A percentile compares a stretch with the other conserved stretches of the same genome.
phyloP scores from a whole-genome alignment of 2,329 filamentous ascomycete species.

The Xylaria sp. region DNA sequence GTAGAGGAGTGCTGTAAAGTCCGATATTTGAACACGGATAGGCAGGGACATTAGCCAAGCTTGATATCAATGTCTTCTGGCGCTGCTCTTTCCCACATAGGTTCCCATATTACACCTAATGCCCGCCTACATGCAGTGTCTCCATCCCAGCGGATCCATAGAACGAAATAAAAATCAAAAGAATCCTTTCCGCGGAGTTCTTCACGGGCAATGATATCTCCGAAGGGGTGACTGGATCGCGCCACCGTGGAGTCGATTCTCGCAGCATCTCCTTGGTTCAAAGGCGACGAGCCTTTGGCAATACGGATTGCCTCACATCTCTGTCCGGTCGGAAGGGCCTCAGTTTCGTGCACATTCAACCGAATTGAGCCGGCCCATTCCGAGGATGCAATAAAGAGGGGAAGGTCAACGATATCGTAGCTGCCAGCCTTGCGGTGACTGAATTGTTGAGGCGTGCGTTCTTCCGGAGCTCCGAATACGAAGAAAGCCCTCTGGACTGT shows the following conservation, averaged over 20 bases:
- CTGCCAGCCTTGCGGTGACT: not conserved
- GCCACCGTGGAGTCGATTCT: not conserved
- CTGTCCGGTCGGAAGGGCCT: not conserved
- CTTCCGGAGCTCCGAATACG: not conserved
- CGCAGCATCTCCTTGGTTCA: not conserved
- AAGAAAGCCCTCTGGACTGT: constrained; percentile 8
- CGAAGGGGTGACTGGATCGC: not conserved
- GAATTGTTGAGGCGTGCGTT: not conserved
- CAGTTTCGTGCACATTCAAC: not conserved
- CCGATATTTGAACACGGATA: not conserved
- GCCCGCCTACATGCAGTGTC: not conserved
- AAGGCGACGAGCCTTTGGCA: not conserved
- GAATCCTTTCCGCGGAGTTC: not conserved
- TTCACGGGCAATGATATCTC: not conserved
- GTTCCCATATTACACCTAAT: constrained; percentile 6
- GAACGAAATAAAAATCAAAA: constrained; percentile 13
- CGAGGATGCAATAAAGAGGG: constrained; percentile 3
- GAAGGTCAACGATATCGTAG: constrained; percentile 1
- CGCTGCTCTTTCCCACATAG: not conserved
- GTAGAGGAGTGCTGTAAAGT: too few relatives aligned
- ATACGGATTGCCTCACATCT: constrained; percentile 10
- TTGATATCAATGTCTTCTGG: constrained; percentile 9
- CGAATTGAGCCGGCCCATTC: constrained; percentile 8
- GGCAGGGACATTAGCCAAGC: not conserved
- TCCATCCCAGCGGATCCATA: constrained; percentile 12